A percentile compares a stretch with the other conserved stretches of the same genome.
phyloP scores from a whole-genome alignment of 1,284 basidiomycete species.

The Ustilago shanxiensis region DNA sequence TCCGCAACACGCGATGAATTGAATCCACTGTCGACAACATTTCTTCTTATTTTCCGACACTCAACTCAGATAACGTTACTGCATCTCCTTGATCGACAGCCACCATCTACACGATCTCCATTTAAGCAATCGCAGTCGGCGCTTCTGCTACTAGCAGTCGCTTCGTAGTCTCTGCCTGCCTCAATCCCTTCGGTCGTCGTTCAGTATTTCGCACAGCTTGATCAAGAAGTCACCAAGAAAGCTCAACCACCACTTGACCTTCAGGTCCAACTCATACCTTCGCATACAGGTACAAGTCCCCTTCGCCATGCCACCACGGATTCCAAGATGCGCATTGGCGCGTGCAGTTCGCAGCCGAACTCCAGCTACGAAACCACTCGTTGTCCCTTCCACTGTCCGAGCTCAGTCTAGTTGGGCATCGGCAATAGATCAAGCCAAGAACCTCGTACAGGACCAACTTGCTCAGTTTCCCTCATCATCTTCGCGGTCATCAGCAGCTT shows the following conservation, averaged over 20 bases:
- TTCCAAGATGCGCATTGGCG: constrained; percentile 23
- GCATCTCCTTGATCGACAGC: neutral
- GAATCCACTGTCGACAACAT: too few species aligned
- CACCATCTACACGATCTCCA: neutral
- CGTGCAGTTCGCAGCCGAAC: constrained; percentile 13
- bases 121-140: neutral
- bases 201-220: too few species aligned
- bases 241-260: too few species aligned
- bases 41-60: constrained; percentile 5
- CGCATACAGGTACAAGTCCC: neutral
- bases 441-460: constrained; percentile 43
- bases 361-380: constrained; percentile 1
- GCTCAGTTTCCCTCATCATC: constrained; percentile 30
- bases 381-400: constrained; percentile 10
- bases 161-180: neutral
- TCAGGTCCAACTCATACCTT: neutral
- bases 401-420: constrained; percentile 50
- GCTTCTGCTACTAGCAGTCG: neutral
- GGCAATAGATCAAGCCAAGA: constrained; percentile 48
- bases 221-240: too few species aligned
- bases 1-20: constrained; percentile 5
- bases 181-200: too few species aligned
- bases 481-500: constrained; percentile 20
- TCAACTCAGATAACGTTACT: neutral
- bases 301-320: constrained; percentile 24